Base-by-base conservation (phyloP, 306 rosid genomes). In the Prunus armeniaca region DNA sequence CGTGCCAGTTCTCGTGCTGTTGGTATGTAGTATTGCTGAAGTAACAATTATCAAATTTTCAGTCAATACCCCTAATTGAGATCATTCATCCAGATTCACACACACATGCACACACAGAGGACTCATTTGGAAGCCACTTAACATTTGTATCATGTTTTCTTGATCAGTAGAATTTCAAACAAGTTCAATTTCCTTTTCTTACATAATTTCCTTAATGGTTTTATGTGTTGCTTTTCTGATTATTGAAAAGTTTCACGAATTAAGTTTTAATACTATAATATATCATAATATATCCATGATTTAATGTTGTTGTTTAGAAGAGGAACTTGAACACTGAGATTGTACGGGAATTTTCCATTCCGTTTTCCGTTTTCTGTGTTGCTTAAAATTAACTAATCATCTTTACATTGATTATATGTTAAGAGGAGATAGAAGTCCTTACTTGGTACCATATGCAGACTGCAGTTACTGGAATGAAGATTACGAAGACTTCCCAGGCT, bases 1-100 rank as follows among this genome's bases (percentile, higher is more conserved):
- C 98, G 96, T 43, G 96, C 98, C 80, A 95, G 87, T 83, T 95
- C 97, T 82, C 98, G 84, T 76, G 98, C 97, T 60, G 98, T 92
- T 41, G 96, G 97, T 22, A 88, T 92, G 82, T 95, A 95, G 74
- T 95, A 95, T 82, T 76, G 72, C 98, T 95, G 92, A 75, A 76
- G 85, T 57, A 76, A 78, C 20, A 46, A 77, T 27, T 52, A 78
- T 71, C 61, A 38, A 72, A 10, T 14, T 78, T 67, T 60, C 64
- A 55, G 60, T 79, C 58, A 65, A 27, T 22, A 61, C 46, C 27
- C 46, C 27, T 76, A 41, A 25, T 7, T 28, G 22, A 45, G 50
- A 69, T 9, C 10, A 60, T 13, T 56, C 6, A 57, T 8, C 8
- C 12, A n/a, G 12, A 12, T 17, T 2, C 34, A 25, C 65, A 34